These are phyloP conservation scores for Aristolochia fimbriata DNA, from an alignment of 164 flowering plant genomes.

Conservation along the genomic window DNA sequence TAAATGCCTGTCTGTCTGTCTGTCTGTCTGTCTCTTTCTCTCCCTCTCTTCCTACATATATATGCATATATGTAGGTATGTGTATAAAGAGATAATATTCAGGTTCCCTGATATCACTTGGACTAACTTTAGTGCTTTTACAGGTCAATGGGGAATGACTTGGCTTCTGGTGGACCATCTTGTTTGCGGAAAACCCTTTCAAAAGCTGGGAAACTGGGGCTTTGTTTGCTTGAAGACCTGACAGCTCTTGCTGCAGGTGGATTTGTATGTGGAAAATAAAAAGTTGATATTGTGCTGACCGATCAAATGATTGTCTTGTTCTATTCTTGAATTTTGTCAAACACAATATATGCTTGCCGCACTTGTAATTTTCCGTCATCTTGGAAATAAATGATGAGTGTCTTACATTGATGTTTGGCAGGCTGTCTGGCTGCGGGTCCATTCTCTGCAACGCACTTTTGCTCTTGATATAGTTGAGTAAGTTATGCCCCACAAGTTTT, in stretches of 20 bases:
- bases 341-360: not conserved
- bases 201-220: slow-evolving; percentile 68
- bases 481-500: slow-evolving; percentile 17
- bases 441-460: slow-evolving; percentile 68
- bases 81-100: too few species aligned
- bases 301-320: not conserved
- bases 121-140: slow-evolving; percentile 15
- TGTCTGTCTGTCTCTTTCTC: too few species aligned
- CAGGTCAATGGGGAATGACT: slow-evolving; percentile 60
- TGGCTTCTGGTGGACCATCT: slow-evolving; percentile 36
- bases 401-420: slow-evolving; percentile 17
- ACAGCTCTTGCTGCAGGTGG: slow-evolving; percentile 99
- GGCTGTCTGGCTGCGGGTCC: slow-evolving; percentile 73
- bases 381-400: not conserved
- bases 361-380: not conserved
- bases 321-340: not conserved
- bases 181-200: slow-evolving; percentile 54
- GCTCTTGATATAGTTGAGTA: slow-evolving; percentile 94
- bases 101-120: not conserved
- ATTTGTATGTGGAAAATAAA: slow-evolving; percentile 76
- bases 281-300: not conserved
- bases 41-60: too few species aligned
- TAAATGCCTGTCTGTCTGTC: too few species aligned
- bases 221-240: slow-evolving; percentile 91
- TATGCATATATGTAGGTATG: too few species aligned